Percentiles rank a stretch among this genome's conserved stretches.
Conservation (phyloP, 2,329 filamentous ascomycete species). For the Pyrenophora teres region DNA sequence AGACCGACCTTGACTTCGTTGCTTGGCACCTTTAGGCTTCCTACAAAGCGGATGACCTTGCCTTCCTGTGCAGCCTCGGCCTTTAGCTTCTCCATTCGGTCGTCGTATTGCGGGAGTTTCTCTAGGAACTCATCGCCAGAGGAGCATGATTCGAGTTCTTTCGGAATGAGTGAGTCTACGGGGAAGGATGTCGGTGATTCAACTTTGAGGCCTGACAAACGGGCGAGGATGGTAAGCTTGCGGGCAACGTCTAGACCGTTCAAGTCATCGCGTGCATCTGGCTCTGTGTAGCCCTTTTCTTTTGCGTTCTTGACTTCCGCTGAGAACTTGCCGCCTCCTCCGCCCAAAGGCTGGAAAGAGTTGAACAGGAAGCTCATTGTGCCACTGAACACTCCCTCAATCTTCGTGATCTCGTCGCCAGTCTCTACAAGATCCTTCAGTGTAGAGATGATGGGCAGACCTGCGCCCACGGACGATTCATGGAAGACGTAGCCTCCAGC, state of each 20-base stretch:
- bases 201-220: slow-evolving; percentile 79
- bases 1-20: slow-evolving; percentile 89
- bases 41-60: slow-evolving; percentile 93
- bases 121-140: slow-evolving; percentile 86
- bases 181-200: slow-evolving; percentile 87
- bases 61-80: slow-evolving; percentile 80
- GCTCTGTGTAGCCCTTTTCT: slow-evolving; percentile 88
- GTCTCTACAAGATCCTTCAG: slow-evolving; percentile 93
- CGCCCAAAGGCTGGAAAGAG: slow-evolving; percentile 83
- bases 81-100: slow-evolving; percentile 88
- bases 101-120: slow-evolving; percentile 79
- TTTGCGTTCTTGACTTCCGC: slow-evolving; percentile 92
- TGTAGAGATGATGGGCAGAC: slow-evolving; percentile 90
- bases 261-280: slow-evolving; percentile 82
- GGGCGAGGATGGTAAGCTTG: slow-evolving; percentile 92
- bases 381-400: slow-evolving; percentile 96
- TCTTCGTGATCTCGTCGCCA: slow-evolving; percentile 86
- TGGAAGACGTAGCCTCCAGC: slow-evolving; percentile 81
- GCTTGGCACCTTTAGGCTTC: slow-evolving; percentile 83
- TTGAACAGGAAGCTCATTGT: slow-evolving; percentile 99
- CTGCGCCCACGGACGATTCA: slow-evolving; percentile 91
- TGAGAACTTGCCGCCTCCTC: slow-evolving; percentile 80
- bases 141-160: slow-evolving; percentile 75
- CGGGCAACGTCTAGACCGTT: slow-evolving; percentile 91
- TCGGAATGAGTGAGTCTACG: slow-evolving; percentile 90